Evolutionary conservation across 306 rosid genomes (phyloP), one percentile per base, ranked within the genome.

Genomic region (Canavalia gladiata): DNA sequence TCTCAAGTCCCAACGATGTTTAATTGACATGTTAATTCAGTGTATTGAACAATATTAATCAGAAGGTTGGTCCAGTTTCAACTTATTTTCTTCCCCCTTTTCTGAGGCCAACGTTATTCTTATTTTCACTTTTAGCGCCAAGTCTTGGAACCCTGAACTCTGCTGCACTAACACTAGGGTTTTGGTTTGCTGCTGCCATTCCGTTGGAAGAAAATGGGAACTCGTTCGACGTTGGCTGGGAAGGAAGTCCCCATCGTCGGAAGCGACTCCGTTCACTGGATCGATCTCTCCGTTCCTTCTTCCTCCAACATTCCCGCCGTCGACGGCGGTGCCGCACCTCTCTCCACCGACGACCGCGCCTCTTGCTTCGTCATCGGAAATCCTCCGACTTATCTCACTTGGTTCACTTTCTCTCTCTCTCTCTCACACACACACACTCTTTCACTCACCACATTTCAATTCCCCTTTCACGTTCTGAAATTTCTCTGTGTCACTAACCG

Each of bases 171-270:
- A 11, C 74, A 11, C 31, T 84, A 84, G 90, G 90, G 90, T 84
- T 89, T 84, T 72, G 34, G 28, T 74, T 47, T 5, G 60, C 49
- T 25, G 12, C 69, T 29, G 12, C 31, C n/a, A 55, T 52, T 79
- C 57, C 47, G 13, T 56, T 33, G 31, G 72, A 73, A 70, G 66
- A 52, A 72, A 12, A 91, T 91, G 96, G 96, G 87, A 79, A 84
- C 65, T 25, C 12, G 84, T 31, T 84, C 88, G 65, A 67, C 91
- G 29, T 76, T 90, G 82, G 88, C 78, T 1, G 99, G 92, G 37
- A 87, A 87, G 80, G 98, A 95, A 81, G 97, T 93, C 25, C 95
- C 99, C 0, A 34, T 93, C 60, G 82, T 85, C 76, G 94, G 94
- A 77, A 88, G 91, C 81, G 96, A 95, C 52, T 68, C 91, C 34